phyloP scores from a whole-genome alignment of 352 stramenopile genomes.

The Globisporangium splendens region DNA sequence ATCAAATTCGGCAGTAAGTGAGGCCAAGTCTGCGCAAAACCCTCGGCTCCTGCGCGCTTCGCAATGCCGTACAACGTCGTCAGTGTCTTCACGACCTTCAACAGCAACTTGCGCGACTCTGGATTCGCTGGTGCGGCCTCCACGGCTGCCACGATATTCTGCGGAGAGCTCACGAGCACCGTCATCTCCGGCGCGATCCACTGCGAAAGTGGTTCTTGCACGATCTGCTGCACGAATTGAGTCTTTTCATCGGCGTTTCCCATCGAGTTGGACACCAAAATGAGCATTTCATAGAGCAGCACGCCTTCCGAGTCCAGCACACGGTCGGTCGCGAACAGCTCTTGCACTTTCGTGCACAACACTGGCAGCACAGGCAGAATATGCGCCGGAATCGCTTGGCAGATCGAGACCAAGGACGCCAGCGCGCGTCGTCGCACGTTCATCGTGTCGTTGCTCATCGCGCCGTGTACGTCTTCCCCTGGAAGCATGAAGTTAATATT shows the following conservation, averaged over 20 bases:
- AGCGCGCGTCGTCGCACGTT: constrained; percentile 66
- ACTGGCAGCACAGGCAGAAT: constrained; percentile 76
- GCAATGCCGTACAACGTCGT: constrained; percentile 80
- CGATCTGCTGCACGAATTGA: constrained; percentile 70
- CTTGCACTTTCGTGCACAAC: constrained; percentile 60
- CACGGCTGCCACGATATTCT: constrained; percentile 54
- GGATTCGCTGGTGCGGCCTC: constrained; percentile 32
- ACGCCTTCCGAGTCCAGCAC: constrained; percentile 78
- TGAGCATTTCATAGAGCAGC: constrained; percentile 79
- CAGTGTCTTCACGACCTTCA: constrained; percentile 66
- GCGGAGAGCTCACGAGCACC: constrained; percentile 44
- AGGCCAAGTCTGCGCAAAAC: constrained; percentile 57
- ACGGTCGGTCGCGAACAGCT: constrained; percentile 64
- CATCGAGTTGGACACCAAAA: constrained; percentile 81
- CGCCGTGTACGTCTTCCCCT: constrained; percentile 57
- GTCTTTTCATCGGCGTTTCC: constrained; percentile 49
- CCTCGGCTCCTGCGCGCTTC: constrained; percentile 42
- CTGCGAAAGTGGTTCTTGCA: constrained; percentile 55
- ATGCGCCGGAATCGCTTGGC: constrained; percentile 64
- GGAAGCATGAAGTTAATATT: constrained; percentile 71
- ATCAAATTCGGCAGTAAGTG: constrained; percentile 71
- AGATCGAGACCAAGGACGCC: constrained; percentile 73
- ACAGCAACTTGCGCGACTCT: constrained; percentile 40
- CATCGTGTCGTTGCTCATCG: constrained; percentile 69
- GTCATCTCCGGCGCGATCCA: constrained; percentile 75